Conservation (phyloP, 768 basidiomycete genomes). For the Rhodocollybia butyracea region DNA sequence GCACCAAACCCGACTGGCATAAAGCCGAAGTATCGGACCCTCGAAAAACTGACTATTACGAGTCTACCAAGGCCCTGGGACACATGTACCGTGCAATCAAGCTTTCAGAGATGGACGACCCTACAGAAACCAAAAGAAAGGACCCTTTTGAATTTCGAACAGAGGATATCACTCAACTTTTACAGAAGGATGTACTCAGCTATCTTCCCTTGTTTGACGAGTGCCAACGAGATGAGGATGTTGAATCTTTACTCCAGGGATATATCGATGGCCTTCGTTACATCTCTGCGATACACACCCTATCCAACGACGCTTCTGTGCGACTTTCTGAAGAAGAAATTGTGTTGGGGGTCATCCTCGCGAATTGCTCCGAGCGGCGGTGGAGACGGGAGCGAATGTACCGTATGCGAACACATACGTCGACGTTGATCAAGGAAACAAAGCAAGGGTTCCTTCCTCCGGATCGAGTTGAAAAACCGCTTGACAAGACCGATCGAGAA, state of each 20-base stretch:
- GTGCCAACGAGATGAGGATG: constrained; percentile 20
- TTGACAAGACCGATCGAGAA: constrained; percentile 20
- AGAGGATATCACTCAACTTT: constrained; percentile 37
- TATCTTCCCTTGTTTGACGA: constrained; percentile 17
- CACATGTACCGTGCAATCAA: constrained; percentile 64
- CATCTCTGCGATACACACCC: constrained; percentile 64
- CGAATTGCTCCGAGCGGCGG: constrained; percentile 59
- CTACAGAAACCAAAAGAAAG: background rate
- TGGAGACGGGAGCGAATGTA: constrained; percentile 58
- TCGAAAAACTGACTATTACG: constrained; percentile 64
- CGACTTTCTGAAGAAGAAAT: constrained; percentile 71
- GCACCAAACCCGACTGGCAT: constrained; percentile 80
- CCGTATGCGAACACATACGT: constrained; percentile 59
- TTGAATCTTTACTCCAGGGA: constrained; percentile 38
- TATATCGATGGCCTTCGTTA: constrained; percentile 70
- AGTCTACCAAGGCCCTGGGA: constrained; percentile 69
- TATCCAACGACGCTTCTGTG: constrained; percentile 53
- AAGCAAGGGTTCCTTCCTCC: constrained; percentile 32
- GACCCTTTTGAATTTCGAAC: constrained; percentile 12
- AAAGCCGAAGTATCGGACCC: constrained; percentile 53
- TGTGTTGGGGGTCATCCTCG: constrained; percentile 71
- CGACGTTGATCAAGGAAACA: constrained; percentile 48
- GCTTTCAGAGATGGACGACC: constrained; percentile 22
- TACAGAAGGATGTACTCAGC: constrained; percentile 27
- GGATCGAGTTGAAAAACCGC: constrained; percentile 20